These are phyloP conservation scores for Penicillium egyptiacum DNA, from an alignment of 495 filamentous ascomycete species.

Conservation along the genomic window DNA sequence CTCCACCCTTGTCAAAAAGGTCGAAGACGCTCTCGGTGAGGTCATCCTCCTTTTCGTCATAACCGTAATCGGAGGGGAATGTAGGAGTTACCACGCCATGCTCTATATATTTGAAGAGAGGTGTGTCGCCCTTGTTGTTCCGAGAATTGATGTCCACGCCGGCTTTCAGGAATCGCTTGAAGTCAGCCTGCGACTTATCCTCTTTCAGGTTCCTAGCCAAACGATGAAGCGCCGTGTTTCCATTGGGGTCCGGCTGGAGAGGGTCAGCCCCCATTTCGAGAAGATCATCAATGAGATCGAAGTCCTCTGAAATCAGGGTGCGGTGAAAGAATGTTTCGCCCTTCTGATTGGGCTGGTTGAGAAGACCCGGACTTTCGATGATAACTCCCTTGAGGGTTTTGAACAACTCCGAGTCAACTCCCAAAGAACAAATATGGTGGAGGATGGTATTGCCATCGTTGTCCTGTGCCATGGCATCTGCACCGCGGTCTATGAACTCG, in stretches of 20 bases:
- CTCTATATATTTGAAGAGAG: slow-evolving; percentile 8
- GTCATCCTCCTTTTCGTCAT: neutral
- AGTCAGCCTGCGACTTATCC: neutral
- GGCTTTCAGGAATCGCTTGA: slow-evolving; percentile 9
- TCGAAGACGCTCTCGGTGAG: too few species aligned
- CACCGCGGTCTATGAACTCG: neutral
- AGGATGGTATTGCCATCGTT: too few species aligned
- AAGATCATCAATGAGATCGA: slow-evolving; percentile 10
- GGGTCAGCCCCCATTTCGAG: slow-evolving; percentile 19
- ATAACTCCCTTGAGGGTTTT: neutral
- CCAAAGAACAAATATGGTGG: too few species aligned
- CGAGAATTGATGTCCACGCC: slow-evolving; percentile 21
- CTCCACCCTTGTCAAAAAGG: slow-evolving; percentile 13
- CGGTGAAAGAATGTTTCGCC: too few species aligned
- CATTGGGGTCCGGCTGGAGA: slow-evolving; percentile 18
- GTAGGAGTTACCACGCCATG: neutral
- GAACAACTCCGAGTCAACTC: too few species aligned
- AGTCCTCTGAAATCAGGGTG: too few species aligned
- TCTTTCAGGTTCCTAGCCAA: neutral
- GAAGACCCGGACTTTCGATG: slow-evolving; percentile 4
- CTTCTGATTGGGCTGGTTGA: slow-evolving; percentile 4
- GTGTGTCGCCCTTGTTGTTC: slow-evolving; percentile 18
- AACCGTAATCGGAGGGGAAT: neutral
- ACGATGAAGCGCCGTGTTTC: slow-evolving; percentile 24
- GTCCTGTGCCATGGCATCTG: too few species aligned